Evolutionary conservation across 2,329 filamentous ascomycete genomes (phyloP).

Genomic region (Boeremia exigua): DNA sequence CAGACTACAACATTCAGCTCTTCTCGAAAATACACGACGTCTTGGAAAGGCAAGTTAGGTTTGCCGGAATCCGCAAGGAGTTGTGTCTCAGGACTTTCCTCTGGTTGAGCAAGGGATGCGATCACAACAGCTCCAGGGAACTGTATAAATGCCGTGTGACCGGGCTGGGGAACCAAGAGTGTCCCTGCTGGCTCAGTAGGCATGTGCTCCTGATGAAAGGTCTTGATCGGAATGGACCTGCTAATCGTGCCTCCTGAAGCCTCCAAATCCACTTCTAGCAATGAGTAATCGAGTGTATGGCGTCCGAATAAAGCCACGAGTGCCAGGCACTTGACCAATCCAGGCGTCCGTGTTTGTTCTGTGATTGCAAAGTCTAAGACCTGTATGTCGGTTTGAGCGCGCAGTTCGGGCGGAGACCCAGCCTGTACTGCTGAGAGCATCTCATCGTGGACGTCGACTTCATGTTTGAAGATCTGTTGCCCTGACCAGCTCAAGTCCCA

Average conservation of each 20-base stretch:
- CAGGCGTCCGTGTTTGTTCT: conserved; percentile 45
- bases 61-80: conserved; percentile 58
- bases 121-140: conserved; percentile 81
- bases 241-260: conserved; percentile 62
- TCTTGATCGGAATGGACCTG: conserved; percentile 70
- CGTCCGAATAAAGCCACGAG: conserved; percentile 42
- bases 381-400: conserved; percentile 66
- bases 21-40: conserved; percentile 78
- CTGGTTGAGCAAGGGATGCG: conserved; percentile 71
- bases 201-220: conserved; percentile 53
- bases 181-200: conserved; percentile 45
- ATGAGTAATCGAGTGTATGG: conserved; percentile 64
- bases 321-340: conserved; percentile 33
- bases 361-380: conserved; percentile 81
- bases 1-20: conserved; percentile 58
- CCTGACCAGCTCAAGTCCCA: conserved; percentile 92
- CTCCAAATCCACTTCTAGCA: conserved; percentile 74
- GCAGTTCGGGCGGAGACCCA: conserved; percentile 55
- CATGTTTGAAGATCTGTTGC: conserved; percentile 75
- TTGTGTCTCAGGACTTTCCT: conserved; percentile 77
- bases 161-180: conserved; percentile 79
- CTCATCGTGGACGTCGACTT: conserved; percentile 71
- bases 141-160: conserved; percentile 79
- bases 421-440: conserved; percentile 68
- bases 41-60: conserved; percentile 71